phyloP scores from a whole-genome alignment of 441 rosid species.

The Hura crepitans region DNA sequence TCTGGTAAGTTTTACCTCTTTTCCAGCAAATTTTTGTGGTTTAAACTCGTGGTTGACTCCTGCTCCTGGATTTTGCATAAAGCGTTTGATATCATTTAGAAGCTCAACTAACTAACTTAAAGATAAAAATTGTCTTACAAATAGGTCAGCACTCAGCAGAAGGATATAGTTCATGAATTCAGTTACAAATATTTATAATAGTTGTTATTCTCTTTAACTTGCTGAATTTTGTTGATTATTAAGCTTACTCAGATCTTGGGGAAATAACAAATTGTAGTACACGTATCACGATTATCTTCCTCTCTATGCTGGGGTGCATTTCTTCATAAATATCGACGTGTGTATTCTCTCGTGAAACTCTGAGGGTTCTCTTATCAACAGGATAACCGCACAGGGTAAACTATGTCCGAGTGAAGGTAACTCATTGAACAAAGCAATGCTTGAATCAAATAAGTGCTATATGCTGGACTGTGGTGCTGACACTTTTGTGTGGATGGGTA shows the following conservation, averaged over 20 bases:
- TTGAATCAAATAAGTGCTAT: constrained; percentile 67
- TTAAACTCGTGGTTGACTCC: constrained; percentile 15
- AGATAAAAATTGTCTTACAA: neutral
- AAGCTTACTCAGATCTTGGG: neutral
- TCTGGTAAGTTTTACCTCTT: constrained; percentile 44
- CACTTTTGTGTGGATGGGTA: constrained; percentile 90
- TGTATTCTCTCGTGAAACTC: constrained; percentile 12
- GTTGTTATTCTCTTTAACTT: neutral
- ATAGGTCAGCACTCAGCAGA: constrained; percentile 9
- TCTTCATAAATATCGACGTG: neutral
- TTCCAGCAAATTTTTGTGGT: constrained; percentile 12
- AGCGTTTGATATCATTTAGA: neutral
- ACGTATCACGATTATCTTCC: neutral
- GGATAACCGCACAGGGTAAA: constrained; percentile 48
- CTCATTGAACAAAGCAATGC: constrained; percentile 55
- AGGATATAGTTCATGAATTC: neutral
- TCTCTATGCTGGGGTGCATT: constrained; percentile 3
- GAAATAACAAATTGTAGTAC: neutral
- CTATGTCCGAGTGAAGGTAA: constrained; percentile 45
- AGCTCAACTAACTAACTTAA: neutral
- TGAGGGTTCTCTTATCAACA: constrained; percentile 27
- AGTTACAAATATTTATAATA: neutral
- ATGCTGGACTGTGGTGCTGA: constrained; percentile 70
- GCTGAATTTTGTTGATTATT: constrained; percentile 14
- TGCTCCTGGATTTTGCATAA: constrained; percentile 13